These are phyloP conservation scores for Basidioascus undulatus DNA, from an alignment of 768 basidiomycete species.

Conservation along the genomic window DNA sequence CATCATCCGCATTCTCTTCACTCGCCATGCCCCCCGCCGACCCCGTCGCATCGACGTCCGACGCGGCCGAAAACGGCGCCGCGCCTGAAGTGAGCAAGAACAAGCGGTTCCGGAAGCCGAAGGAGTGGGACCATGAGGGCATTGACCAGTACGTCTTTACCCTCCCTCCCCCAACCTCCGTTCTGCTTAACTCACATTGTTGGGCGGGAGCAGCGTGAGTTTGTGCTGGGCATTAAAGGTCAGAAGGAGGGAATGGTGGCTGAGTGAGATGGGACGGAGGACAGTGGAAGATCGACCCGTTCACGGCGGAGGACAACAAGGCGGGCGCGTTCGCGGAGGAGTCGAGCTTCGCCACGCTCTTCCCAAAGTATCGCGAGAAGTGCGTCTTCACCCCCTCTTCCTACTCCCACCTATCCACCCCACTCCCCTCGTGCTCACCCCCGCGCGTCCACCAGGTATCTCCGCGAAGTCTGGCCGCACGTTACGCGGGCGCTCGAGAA, in stretches of 20 bases:
- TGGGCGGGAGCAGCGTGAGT: too few species aligned
- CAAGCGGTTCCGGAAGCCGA: constrained; percentile 76
- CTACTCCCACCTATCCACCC: too few species aligned
- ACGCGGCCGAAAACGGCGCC: too few species aligned
- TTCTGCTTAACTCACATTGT: too few species aligned
- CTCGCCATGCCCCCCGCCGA: too few species aligned
- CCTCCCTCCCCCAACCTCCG: neutral
- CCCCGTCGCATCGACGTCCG: too few species aligned
- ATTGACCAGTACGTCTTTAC: constrained; percentile 66
- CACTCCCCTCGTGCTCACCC: too few species aligned
- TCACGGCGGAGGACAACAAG: constrained; percentile 46
- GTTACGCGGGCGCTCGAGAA: constrained; percentile 62
- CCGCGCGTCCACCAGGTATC: too few species aligned
- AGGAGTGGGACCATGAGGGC: constrained; percentile 98
- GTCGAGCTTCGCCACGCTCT: constrained; percentile 90
- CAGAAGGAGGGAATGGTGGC: neutral
- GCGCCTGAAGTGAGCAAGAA: constrained; percentile 44
- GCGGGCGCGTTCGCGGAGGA: constrained; percentile 74
- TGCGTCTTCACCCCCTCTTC: too few species aligned
- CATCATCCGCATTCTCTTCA: too few species aligned
- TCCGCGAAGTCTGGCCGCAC: constrained; percentile 81
- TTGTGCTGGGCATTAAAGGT: neutral
- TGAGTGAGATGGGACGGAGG: constrained; percentile 3
- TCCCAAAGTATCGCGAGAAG: constrained; percentile 95
- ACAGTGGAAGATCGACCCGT: constrained; percentile 76